Evolutionary conservation across 257 asterid genomes (phyloP).

Genomic region (Handroanthus guayacan): DNA sequence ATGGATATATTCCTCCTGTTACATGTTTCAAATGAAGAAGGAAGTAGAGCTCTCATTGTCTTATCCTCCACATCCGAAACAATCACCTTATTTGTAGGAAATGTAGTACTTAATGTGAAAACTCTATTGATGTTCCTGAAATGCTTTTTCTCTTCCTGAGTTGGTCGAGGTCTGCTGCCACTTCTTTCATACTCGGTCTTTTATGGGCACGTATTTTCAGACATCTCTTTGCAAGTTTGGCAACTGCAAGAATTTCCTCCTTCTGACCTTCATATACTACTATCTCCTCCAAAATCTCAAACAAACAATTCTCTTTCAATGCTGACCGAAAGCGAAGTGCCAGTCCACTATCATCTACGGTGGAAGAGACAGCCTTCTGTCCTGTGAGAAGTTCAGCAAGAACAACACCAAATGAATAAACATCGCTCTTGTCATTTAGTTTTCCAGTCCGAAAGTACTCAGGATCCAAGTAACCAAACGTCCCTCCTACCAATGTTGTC

Average conservation of each 20-base stretch:
- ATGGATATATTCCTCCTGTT: no score
- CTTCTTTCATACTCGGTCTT: conserved; percentile 51
- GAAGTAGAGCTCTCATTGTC: background rate
- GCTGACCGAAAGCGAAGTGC: conserved; percentile 38
- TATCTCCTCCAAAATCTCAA: conserved; percentile 33
- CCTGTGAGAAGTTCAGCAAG: conserved; percentile 50
- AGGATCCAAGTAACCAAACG: conserved; percentile 54
- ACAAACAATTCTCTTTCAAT: conserved; percentile 29
- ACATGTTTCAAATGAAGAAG: no score
- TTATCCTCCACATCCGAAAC: conserved; percentile 12
- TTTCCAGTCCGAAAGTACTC: conserved; percentile 47
- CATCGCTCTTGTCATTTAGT: conserved; percentile 51
- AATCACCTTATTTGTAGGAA: no score
- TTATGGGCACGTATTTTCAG: conserved; percentile 33
- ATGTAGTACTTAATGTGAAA: no score
- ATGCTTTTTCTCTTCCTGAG: conserved; percentile 23
- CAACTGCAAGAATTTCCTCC: conserved; percentile 39
- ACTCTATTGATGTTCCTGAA: no score
- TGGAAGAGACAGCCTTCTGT: conserved; percentile 35
- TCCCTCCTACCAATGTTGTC: conserved; percentile 48
- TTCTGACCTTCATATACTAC: conserved; percentile 28
- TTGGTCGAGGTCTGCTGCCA: conserved; percentile 46
- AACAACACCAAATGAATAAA: conserved; percentile 52
- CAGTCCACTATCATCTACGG: conserved; percentile 33
- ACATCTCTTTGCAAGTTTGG: conserved; percentile 35